Evolutionary conservation across 495 filamentous ascomycete species (phyloP), one percentile per base, ranked within the genome.

Genomic region (Jackrogersella minutella): DNA sequence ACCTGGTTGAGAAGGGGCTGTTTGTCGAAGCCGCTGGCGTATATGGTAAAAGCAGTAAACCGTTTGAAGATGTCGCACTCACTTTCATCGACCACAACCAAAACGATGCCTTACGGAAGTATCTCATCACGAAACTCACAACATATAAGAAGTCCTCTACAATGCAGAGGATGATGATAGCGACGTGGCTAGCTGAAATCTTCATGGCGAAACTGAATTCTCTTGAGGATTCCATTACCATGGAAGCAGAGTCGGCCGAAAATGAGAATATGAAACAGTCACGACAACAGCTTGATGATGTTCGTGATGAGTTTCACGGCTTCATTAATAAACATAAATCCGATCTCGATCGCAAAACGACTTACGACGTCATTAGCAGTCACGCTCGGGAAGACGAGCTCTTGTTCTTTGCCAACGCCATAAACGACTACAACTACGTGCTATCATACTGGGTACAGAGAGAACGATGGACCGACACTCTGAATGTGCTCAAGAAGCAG

Each of bases 131-230:
- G 0, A 97, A 97, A 77, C 81, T 99, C 14, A 81, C 85, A 14
- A 90, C 83, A 19, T 88, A 93, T 72, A 97, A 92, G 77, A 96
- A 93, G 76, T 84, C 89, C 13, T 87, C 86, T 6, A 78, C 89
- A 17, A 99, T 97, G 96, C 95, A 99, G 77, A 80, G 95, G 52
- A 88, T 90, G 31, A 96, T 99, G 93, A 88, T 97, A 56, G 90
- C 95, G 21, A 93, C 89, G 69, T 99, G 95, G 95, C 86, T 99
- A 50, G 82, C 97, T 14, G 95, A 99, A 68, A 82, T 97, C 5
- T 98, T 95, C 76, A 99, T 99, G 95, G 90, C 92, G 2, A 97
- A 97, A 77, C 82, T 98, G 28, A 97, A 98, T 70, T 89, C 90
- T 3, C 86, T 99, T 0, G 96, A 98, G 72, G 95, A 99, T 74